phyloP scores from a whole-genome alignment of 768 basidiomycete genomes.

The Suillus lakei region DNA sequence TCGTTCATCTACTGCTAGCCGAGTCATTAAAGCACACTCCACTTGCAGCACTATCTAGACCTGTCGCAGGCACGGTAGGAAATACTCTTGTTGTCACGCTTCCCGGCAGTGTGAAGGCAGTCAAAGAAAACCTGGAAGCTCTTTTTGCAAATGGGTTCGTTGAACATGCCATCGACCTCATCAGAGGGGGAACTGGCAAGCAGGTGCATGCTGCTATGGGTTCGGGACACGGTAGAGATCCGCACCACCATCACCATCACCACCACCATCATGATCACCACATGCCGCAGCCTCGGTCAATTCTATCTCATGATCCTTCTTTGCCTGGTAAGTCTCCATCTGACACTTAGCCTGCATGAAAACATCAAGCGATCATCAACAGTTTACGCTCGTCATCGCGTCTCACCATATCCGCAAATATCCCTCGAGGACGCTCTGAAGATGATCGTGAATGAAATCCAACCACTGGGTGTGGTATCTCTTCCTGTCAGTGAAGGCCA shows the following conservation, averaged over 20 bases:
- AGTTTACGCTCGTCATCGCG: constrained; percentile 75
- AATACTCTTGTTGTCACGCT: constrained; percentile 77
- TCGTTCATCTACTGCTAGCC: constrained; percentile 75
- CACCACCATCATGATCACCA: constrained; percentile 47
- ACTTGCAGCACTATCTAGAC: constrained; percentile 81
- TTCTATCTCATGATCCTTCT: constrained; percentile 72
- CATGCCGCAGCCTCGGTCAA: constrained; percentile 58
- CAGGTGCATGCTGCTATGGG: constrained; percentile 59
- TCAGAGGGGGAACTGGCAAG: constrained; percentile 69
- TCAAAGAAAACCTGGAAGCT: constrained; percentile 73
- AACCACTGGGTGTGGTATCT: constrained; percentile 43
- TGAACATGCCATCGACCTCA: constrained; percentile 73
- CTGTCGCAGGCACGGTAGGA: constrained; percentile 74
- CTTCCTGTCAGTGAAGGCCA: constrained; percentile 46
- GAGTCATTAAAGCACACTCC: constrained; percentile 76
- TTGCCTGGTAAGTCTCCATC: constrained; percentile 55
- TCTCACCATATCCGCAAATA: constrained; percentile 79
- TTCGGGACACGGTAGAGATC: constrained; percentile 30
- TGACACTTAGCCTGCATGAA: neutral
- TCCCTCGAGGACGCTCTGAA: constrained; percentile 67
- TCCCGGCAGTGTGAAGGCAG: constrained; percentile 86
- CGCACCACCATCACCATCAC: constrained; percentile 41
- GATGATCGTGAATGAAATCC: constrained; percentile 54
- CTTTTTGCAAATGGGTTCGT: constrained; percentile 63
- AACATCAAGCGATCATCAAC: constrained; percentile 1